Conservation (phyloP, 2,329 filamentous ascomycete genomes). For the Lasiodiplodia gonubiensis region DNA sequence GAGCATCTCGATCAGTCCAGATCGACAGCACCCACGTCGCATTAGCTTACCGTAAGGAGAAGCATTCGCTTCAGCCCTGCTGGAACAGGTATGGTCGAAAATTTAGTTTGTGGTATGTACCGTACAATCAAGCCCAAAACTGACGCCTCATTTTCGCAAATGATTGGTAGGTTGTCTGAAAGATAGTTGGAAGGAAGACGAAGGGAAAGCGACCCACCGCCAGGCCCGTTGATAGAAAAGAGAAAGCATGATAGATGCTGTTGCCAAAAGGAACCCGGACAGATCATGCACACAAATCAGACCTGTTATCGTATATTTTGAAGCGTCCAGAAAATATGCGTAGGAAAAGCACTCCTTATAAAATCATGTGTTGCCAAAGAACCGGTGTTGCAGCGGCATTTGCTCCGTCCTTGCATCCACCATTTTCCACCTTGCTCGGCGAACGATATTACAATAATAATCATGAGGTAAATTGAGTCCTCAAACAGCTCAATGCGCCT, state of each 20-base stretch:
- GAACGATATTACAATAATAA: not conserved
- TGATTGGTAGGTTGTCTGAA: slow-evolving; percentile 1
- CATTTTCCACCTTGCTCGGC: not conserved
- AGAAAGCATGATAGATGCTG: not conserved
- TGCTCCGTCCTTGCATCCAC: not conserved
- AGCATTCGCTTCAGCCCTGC: not conserved
- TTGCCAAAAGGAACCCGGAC: not conserved
- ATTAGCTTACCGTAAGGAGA: not conserved
- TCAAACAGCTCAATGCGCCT: not conserved
- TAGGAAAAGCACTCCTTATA: not conserved
- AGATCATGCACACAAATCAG: not conserved
- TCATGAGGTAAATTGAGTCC: not conserved
- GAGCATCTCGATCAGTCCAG: not conserved
- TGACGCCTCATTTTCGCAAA: not conserved
- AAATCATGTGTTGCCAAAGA: not conserved
- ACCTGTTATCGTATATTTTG: not conserved
- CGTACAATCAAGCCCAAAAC: not conserved
- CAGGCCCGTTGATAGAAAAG: not conserved
- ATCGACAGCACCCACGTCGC: not conserved
- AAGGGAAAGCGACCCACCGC: not conserved
- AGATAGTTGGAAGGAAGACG: not conserved
- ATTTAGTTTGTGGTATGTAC: not conserved
- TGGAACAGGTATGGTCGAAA: not conserved
- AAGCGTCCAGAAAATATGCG: not conserved
- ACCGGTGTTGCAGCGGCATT: not conserved